These are phyloP conservation scores for Mucor piriformis DNA, from an alignment of 371 early-diverging fungal species.

Conservation along the genomic window DNA sequence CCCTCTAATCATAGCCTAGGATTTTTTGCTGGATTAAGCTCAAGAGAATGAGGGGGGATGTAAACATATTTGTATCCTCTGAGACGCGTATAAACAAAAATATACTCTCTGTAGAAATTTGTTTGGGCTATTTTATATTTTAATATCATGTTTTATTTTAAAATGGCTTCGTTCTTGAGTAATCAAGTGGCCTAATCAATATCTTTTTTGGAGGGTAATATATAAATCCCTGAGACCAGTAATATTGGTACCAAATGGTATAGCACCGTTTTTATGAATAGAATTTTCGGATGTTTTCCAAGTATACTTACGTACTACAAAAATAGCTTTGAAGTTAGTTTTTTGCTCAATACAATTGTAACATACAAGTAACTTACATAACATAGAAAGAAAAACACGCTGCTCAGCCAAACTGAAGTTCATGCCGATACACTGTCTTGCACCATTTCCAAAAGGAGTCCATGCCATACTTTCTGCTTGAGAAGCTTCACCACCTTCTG, in stretches of 20 bases:
- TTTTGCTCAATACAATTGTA: not conserved
- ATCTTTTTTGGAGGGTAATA: conserved; percentile 21
- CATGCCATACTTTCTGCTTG: conserved; percentile 13
- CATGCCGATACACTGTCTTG: conserved; percentile 37
- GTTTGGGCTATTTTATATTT: no score
- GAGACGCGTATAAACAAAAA: no score
- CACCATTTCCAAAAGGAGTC: conserved; percentile 39
- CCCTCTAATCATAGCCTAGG: no score
- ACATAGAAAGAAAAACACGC: conserved; percentile 28
- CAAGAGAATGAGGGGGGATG: no score
- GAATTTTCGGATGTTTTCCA: conserved; percentile 29
- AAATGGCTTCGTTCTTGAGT: no score
- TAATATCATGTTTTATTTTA: no score
- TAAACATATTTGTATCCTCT: no score
- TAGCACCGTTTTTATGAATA: conserved; percentile 25
- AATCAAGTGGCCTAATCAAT: no score
- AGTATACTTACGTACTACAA: conserved; percentile 23
- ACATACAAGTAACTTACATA: not conserved
- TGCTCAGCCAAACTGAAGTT: conserved; percentile 36
- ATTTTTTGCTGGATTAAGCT: no score
- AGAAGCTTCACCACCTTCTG: conserved; percentile 3
- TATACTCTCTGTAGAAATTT: no score
- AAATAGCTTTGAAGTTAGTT: not conserved
- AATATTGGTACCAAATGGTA: conserved; percentile 5
- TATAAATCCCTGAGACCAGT: conserved; percentile 14